phyloP scores from a whole-genome alignment of 306 rosid genomes.

The Amphicarpaea edgeworthii region DNA sequence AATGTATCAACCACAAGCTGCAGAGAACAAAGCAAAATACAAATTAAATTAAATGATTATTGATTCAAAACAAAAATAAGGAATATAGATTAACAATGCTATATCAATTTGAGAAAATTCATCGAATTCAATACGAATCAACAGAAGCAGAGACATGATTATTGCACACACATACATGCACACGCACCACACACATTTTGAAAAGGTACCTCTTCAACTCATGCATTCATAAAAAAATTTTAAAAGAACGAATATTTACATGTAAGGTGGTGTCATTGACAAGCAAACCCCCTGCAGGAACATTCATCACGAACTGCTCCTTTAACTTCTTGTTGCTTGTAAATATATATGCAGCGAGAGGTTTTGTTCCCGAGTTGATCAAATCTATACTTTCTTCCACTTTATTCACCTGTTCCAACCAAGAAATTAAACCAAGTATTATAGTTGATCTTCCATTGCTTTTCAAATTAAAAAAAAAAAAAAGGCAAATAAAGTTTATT shows the following conservation, averaged over 20 bases:
- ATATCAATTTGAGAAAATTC: background rate
- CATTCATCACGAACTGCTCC: slow-evolving; percentile 68
- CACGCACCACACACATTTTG: too few relatives aligned
- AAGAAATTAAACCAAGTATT: background rate
- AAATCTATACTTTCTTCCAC: slow-evolving; percentile 80
- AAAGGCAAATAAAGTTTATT: slow-evolving; percentile 9
- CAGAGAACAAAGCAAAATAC: slow-evolving; percentile 13
- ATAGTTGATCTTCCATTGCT: background rate
- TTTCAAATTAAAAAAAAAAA: background rate
- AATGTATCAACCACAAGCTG: slow-evolving; percentile 73
- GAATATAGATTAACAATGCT: background rate
- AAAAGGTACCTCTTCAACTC: background rate
- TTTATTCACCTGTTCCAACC: slow-evolving; percentile 72
- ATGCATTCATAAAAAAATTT: background rate
- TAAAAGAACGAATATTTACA: slow-evolving; percentile 42
- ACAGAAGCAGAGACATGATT: background rate
- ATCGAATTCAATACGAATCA: background rate
- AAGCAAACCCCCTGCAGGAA: slow-evolving; percentile 87
- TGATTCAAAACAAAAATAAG: background rate
- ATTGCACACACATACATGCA: background rate
- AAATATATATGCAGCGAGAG: slow-evolving; percentile 94
- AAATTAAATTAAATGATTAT: background rate
- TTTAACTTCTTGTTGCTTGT: slow-evolving; percentile 74
- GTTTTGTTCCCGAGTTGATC: slow-evolving; percentile 84
- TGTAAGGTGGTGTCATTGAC: slow-evolving; percentile 82